Base-by-base conservation (phyloP, 1,284 basidiomycete genomes). In the Ceratobasidium sp. region DNA sequence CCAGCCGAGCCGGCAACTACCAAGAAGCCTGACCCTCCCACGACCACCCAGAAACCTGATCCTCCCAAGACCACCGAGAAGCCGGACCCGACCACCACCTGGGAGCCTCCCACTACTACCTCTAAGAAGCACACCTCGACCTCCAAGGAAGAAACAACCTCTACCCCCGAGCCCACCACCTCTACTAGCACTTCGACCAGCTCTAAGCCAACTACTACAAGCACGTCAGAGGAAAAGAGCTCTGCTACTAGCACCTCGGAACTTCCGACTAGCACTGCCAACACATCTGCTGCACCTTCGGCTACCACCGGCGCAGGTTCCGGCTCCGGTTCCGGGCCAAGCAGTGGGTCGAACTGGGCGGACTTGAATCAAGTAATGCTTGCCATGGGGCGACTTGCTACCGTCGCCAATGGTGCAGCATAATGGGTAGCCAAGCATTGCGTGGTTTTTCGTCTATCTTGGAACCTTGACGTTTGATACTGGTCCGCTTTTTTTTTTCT, bases 281-380 rank as follows among this genome's bases (percentile, higher is more conserved):
- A 41, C 41, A 22, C 56, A 37, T 72, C 62, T 19, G 59, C 58
- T 41, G 8, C 69, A 14, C 49, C 62, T 24, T 22, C 69, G 11
- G 43, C 48, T 31, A 64, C 46, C 58, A 27, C 74, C n/a, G 62
- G n/a, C 37, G 13, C 41, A 9, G 66, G 34, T 59, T 48, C 62
- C n/a, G 49, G 51, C 27, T 48, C 64, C 24, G 74, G 65, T 16
- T 37, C 54, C 31, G 29, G 53, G 56, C 19, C 22, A 22, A 49
- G 22, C 19, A 46, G 56, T 27, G 58, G 39, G 29, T 73, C 69
- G 29, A 76, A 76, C 63, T 61, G 49, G 62, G 29, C 6, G 1
- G 64, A 68, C 63, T 37, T 59, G 48, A 74, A 65, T 39, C 62
- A 74, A 41, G 43, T 62, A n/a, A 56, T 74, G 37, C 69, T 76